Percentiles rank a stretch among this genome's conserved stretches.
phyloP scores from a whole-genome alignment of 257 asterid species.

The Salvia splendens region DNA sequence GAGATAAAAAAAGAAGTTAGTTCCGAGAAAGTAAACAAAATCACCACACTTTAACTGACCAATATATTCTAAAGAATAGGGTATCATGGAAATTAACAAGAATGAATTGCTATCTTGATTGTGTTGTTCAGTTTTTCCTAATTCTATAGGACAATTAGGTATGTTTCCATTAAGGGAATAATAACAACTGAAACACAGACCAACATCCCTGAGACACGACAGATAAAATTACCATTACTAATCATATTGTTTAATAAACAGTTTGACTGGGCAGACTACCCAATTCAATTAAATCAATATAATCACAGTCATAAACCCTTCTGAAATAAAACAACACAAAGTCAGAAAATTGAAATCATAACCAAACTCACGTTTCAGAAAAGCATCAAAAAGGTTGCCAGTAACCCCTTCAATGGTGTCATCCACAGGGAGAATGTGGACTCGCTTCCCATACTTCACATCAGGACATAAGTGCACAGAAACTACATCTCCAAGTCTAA shows the following conservation, averaged over 20 bases:
- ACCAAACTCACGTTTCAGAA: slow-evolving; percentile 57
- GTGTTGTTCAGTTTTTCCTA: background rate
- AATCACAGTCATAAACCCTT: background rate
- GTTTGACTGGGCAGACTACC: slow-evolving; percentile 9
- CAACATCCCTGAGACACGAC: too few relatives aligned
- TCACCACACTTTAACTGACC: background rate
- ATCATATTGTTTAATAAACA: background rate
- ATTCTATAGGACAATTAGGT: background rate
- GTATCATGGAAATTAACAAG: background rate
- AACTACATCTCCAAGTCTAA: slow-evolving; percentile 70
- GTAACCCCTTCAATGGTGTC: slow-evolving; percentile 77
- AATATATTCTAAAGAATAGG: slow-evolving; percentile 11
- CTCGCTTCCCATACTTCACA: slow-evolving; percentile 59
- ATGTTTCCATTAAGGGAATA: background rate
- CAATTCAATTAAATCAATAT: background rate
- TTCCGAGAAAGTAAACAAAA: background rate
- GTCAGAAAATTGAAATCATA: background rate
- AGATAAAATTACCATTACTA: too few relatives aligned
- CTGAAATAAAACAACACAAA: background rate
- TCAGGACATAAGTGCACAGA: slow-evolving; percentile 72
- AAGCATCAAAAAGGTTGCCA: slow-evolving; percentile 65
- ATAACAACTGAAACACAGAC: too few relatives aligned
- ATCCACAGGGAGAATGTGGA: slow-evolving; percentile 59
- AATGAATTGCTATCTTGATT: background rate
- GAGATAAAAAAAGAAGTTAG: background rate